These are phyloP conservation scores for Debaryomyces psychrophilus DNA, from an alignment of 1,139 yeast genomes.

Conservation along the genomic window DNA sequence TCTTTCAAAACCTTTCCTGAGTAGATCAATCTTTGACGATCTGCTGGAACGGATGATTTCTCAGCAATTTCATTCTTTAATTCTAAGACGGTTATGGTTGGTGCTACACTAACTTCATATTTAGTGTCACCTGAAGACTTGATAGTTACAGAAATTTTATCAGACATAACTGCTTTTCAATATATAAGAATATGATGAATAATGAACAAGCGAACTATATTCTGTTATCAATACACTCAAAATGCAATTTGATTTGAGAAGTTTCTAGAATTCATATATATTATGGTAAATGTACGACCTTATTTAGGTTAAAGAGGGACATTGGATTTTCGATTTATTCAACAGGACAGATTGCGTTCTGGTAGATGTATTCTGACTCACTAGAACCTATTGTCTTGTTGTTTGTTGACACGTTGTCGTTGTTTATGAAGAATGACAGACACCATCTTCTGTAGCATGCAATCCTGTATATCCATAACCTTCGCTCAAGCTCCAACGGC, in stretches of 20 bases:
- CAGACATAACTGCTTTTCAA: slow-evolving; percentile 21
- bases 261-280: slow-evolving; percentile 7
- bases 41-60: slow-evolving; percentile 66
- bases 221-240: not conserved
- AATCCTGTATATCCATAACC: slow-evolving; percentile 4
- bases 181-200: not conserved
- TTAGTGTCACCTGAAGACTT: slow-evolving; percentile 79
- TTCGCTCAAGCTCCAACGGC: slow-evolving; percentile 7
- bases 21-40: slow-evolving; percentile 83
- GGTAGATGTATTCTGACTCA: not conserved
- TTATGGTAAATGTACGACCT: slow-evolving; percentile 5
- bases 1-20: slow-evolving; percentile 94
- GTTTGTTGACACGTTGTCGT: not conserved
- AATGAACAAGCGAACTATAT: not conserved
- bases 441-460: not conserved
- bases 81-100: slow-evolving; percentile 61
- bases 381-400: not conserved
- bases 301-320: not conserved
- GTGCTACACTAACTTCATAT: slow-evolving; percentile 62
- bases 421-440: not conserved
- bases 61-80: slow-evolving; percentile 68
- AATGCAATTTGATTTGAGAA: slow-evolving; percentile 4
- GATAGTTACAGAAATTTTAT: slow-evolving; percentile 32
- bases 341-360: not conserved
- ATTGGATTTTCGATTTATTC: slow-evolving; percentile 2